phyloP scores from a whole-genome alignment of 306 rosid genomes.

The Elaeagnus macrophylla region DNA sequence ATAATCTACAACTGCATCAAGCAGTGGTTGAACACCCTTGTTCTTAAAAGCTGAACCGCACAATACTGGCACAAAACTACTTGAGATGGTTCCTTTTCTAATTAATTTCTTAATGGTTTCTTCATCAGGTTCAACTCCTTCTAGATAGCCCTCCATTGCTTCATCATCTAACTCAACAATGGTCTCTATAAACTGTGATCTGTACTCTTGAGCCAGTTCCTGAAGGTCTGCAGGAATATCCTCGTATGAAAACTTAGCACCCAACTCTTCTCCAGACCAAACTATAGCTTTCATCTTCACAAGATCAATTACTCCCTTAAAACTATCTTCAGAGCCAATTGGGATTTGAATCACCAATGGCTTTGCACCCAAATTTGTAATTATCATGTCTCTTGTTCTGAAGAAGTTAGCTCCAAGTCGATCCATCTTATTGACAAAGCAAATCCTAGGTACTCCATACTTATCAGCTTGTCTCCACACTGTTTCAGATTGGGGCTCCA shows the following conservation, averaged over 20 bases:
- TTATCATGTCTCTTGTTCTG: constrained; percentile 93
- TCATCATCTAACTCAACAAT: constrained; percentile 75
- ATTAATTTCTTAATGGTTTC: constrained; percentile 55
- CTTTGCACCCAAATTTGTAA: constrained; percentile 84
- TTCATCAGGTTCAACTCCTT: constrained; percentile 90
- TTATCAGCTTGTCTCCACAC: constrained; percentile 99
- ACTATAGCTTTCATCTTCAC: constrained; percentile 86
- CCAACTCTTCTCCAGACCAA: constrained; percentile 95
- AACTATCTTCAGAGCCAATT: constrained; percentile 75
- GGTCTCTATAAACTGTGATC: constrained; percentile 62
- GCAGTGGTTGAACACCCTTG: constrained; percentile 95
- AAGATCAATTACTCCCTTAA: constrained; percentile 78
- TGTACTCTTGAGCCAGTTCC: constrained; percentile 64
- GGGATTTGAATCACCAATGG: constrained; percentile 91
- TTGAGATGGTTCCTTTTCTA: constrained; percentile 65
- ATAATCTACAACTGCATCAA: constrained; percentile 91
- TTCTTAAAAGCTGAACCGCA: constrained; percentile 98
- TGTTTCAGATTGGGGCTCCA: constrained; percentile 94
- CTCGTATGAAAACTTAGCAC: constrained; percentile 67
- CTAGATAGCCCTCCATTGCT: constrained; percentile 79
- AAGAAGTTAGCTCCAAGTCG: constrained; percentile 93
- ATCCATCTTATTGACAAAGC: constrained; percentile 95
- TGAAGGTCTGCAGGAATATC: constrained; percentile 72
- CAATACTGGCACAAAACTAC: constrained; percentile 73
- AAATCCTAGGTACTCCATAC: constrained; percentile 91